Conservation (phyloP, 192 early-diverging fungal species). For the Podochytrium sp. region DNA sequence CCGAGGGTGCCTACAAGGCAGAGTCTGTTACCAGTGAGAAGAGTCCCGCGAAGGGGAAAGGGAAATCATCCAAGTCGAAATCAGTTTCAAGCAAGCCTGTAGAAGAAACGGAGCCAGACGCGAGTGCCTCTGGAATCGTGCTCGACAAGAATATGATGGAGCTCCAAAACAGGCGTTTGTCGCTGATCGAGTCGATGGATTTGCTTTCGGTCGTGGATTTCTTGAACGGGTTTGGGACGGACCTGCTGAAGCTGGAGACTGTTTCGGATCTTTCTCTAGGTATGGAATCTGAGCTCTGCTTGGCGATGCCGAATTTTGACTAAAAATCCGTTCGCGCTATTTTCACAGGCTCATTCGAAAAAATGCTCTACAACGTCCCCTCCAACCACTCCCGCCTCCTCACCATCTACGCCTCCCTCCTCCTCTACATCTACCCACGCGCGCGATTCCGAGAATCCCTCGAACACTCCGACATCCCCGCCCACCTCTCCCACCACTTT, state of each 20-base stretch:
- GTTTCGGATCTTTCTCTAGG: constrained; percentile 1
- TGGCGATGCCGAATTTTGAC: not conserved
- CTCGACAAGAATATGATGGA: constrained; percentile 6
- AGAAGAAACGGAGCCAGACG: not conserved
- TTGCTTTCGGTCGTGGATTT: constrained; percentile 29
- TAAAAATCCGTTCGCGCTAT: not conserved
- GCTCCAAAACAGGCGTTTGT: constrained; percentile 4
- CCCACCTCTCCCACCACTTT: constrained; percentile 24
- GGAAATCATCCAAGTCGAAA: not conserved
- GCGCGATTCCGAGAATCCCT: not conserved
- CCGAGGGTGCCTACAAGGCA: too few species aligned
- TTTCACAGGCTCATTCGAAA: constrained; percentile 5
- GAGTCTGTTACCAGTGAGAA: not conserved
- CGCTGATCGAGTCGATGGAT: constrained; percentile 23
- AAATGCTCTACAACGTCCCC: not conserved
- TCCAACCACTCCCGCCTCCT: not conserved
- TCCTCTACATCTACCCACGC: not conserved
- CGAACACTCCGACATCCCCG: not conserved
- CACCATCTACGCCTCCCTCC: not conserved
- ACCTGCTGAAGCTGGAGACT: constrained; percentile 7
- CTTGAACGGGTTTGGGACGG: constrained; percentile 16
- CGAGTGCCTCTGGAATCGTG: not conserved
- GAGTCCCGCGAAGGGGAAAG: too few species aligned
- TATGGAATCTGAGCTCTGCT: not conserved
- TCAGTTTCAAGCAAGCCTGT: too few species aligned